These are phyloP conservation scores for Ceratopteris richardii DNA, from an alignment of 75 land plant species.

Conservation along the genomic window DNA sequence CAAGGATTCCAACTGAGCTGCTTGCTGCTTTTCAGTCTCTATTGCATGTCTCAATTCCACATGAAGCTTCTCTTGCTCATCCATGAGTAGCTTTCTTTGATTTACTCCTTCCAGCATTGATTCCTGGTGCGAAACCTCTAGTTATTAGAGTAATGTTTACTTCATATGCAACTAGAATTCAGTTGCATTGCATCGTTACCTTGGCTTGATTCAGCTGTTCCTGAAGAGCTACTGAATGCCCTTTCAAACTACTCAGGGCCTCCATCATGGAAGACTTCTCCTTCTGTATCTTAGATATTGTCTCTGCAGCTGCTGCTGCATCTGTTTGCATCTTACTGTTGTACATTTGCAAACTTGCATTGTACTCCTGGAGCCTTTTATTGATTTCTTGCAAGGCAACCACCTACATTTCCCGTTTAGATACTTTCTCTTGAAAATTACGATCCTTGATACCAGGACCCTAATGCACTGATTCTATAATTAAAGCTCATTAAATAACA, in stretches of 20 bases:
- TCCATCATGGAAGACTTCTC: conserved; percentile 81
- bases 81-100: conserved; percentile 42
- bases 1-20: conserved; percentile 35
- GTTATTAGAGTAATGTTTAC: too few relatives aligned
- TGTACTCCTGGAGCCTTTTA: conserved; percentile 84
- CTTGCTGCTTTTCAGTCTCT: conserved; percentile 64
- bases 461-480: too few relatives aligned
- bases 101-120: conserved; percentile 49
- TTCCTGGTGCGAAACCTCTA: conserved; percentile 21
- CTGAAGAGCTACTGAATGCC: conserved; percentile 41
- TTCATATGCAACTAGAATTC: neutral
- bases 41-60: conserved; percentile 57
- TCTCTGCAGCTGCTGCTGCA: conserved; percentile 40
- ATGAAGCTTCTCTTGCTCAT: conserved; percentile 49
- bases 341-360: conserved; percentile 82
- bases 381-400: conserved; percentile 60
- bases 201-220: conserved; percentile 49
- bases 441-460: too few relatives aligned
- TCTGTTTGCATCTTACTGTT: conserved; percentile 82
- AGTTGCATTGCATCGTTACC: conserved; percentile 15
- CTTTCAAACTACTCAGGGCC: conserved; percentile 53
- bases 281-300: conserved; percentile 50
- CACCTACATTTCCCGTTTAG: conserved; percentile 41
- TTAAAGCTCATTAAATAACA: too few relatives aligned
- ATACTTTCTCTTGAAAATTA: too few relatives aligned